Base-by-base conservation (phyloP, 495 filamentous ascomycete genomes). In the Amniculicola lignicola region DNA sequence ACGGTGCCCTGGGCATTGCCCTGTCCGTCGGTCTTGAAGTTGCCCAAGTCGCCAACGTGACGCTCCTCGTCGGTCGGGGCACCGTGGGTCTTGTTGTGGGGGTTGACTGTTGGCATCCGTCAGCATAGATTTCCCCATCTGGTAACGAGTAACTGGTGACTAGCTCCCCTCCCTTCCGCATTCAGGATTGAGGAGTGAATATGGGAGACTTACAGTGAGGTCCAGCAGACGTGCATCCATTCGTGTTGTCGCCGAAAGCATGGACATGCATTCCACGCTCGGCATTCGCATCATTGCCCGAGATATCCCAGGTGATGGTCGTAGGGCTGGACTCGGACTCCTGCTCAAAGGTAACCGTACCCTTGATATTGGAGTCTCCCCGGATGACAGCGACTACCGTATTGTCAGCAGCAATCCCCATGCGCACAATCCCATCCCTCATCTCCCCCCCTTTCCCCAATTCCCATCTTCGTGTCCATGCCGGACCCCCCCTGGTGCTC, bases 191-290 rank as follows among this genome's bases (percentile, higher is more conserved):
- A n/a, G n/a, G n/a, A n/a, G n/a, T n/a, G n/a, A n/a, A n/a, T n/a
- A n/a, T n/a, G n/a, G n/a, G n/a, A n/a, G 74, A 41, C 87, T 68
- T 82, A 93, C 89, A 97, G 76, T 98, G 93, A 65, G 93, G 90
- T 37, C 93, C 93, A 46, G 93, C 93, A 54, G 86, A 91, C 52
- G 93, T 97, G 85, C 93, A 98, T 72, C 94, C 93, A 75, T 97
- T 98, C 79, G 94, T 96, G 81, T 96, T 97, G 82, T 96, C 93
- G 73, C 94, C 93, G 69, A 95, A 98, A 76, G 93, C 87, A 79
- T 97, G 93, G 68, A 97, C 85, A 80, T 97, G 94, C 80, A 96
- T 86, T 74, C 86, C 93, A 77, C 94, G 90, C 84, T 92, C 82
- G 67, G 93, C 92, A 66, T 94, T 96, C 75, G 91, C 68, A 69